These are phyloP conservation scores for Melastoma candidum DNA, from an alignment of 441 rosid species.

Conservation along the genomic window DNA sequence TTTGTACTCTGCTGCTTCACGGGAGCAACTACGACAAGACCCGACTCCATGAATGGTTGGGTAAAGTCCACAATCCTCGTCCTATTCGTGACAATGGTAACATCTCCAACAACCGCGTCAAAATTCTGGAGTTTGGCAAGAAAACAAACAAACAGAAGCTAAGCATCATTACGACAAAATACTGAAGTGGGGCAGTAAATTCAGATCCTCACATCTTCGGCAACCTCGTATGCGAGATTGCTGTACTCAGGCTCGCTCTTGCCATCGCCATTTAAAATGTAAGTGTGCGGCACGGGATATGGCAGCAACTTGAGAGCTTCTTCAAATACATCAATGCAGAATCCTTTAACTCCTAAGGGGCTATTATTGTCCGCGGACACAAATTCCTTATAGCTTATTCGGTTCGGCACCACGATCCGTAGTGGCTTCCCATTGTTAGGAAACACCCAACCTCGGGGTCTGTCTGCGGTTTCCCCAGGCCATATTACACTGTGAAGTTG, in stretches of 20 bases:
- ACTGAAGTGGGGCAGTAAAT: not conserved
- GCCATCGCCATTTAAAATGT: conserved; percentile 58
- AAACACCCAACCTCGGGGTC: conserved; percentile 89
- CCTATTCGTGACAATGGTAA: conserved; percentile 66
- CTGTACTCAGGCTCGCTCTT: conserved; percentile 50
- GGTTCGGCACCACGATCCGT: conserved; percentile 68
- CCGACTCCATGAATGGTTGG: conserved; percentile 90
- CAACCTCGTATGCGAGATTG: conserved; percentile 44
- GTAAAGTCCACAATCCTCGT: conserved; percentile 87
- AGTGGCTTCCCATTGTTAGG: conserved; percentile 77
- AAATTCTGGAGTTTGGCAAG: conserved; percentile 32
- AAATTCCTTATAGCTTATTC: conserved; percentile 50
- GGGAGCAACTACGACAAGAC: conserved; percentile 79
- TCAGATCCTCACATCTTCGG: conserved; percentile 48
- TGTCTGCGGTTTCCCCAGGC: conserved; percentile 54
- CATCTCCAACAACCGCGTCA: conserved; percentile 86
- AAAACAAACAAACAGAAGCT: not conserved
- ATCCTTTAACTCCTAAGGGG: conserved; percentile 75
- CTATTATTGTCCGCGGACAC: conserved; percentile 36
- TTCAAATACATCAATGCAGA: conserved; percentile 83
- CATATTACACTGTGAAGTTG: conserved; percentile 49
- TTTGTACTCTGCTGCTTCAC: conserved; percentile 57
- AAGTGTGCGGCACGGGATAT: conserved; percentile 68
- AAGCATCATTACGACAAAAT: conserved; percentile 1
- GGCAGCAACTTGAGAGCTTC: conserved; percentile 74